Evolutionary conservation across 225 moss, liverwort and hornwort genomes (phyloP).

Genomic region (Takakia lepidozioides): DNA sequence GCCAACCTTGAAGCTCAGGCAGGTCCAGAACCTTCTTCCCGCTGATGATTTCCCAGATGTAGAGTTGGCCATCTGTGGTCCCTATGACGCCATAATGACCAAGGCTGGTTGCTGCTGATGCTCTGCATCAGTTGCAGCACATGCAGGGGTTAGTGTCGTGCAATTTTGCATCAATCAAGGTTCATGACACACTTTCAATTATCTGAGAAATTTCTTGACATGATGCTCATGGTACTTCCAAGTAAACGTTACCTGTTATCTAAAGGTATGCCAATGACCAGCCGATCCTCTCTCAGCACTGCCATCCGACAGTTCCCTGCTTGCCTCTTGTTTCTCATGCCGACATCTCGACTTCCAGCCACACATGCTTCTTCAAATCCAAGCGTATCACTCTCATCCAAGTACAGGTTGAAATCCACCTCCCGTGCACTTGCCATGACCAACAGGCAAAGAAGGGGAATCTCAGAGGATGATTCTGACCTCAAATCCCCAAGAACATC

Average conservation of each 20-base stretch:
- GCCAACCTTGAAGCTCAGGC: slow-evolving; percentile 19
- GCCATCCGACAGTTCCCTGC: slow-evolving; percentile 7
- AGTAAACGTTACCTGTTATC: slow-evolving; percentile 1
- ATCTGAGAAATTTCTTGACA: too few relatives aligned
- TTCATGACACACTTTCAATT: too few relatives aligned
- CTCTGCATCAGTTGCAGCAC: too few relatives aligned
- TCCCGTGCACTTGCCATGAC: slow-evolving; percentile 9
- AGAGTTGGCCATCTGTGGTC: slow-evolving; percentile 20
- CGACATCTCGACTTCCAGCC: neutral
- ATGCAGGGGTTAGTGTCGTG: too few relatives aligned
- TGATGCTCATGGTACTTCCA: neutral
- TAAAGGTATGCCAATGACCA: slow-evolving; percentile 6
- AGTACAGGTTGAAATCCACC: slow-evolving; percentile 4
- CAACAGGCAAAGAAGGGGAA: slow-evolving; percentile 10
- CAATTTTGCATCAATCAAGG: too few relatives aligned
- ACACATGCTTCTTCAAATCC: slow-evolving; percentile 7
- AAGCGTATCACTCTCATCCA: slow-evolving; percentile 5
- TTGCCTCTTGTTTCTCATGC: neutral
- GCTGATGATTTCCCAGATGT: slow-evolving; percentile 20
- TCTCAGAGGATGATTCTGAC: neutral
- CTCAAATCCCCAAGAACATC: too few relatives aligned
- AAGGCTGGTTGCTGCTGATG: slow-evolving; percentile 13
- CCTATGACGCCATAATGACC: slow-evolving; percentile 27
- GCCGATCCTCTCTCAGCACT: neutral
- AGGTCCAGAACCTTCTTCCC: slow-evolving; percentile 13